phyloP scores from a whole-genome alignment of 148 eudicot genomes.

The Rhododendron mucronatum region DNA sequence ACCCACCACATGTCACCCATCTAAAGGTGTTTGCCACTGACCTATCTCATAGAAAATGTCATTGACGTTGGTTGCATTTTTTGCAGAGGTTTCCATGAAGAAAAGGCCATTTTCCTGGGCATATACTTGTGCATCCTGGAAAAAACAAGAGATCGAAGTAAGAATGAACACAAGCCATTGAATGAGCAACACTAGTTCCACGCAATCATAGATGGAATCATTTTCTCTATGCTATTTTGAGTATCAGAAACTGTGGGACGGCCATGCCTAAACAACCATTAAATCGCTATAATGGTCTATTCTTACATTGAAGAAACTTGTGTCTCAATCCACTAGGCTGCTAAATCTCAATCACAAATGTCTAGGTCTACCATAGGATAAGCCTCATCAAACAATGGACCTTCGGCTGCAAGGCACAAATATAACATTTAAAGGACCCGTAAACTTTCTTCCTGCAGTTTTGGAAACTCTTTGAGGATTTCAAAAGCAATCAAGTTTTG shows the following conservation, averaged over 20 bases:
- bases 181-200: not conserved
- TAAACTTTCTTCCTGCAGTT: not conserved
- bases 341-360: not conserved
- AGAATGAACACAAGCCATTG: not conserved
- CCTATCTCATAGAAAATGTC: constrained; percentile 42
- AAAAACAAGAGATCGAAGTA: not conserved
- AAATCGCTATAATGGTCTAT: not conserved
- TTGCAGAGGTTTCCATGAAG: constrained; percentile 50
- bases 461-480: not conserved
- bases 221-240: not conserved
- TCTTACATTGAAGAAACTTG: not conserved
- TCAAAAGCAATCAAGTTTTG: not conserved
- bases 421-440: not conserved
- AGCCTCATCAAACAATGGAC: not conserved
- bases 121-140: constrained; percentile 39
- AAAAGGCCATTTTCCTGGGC: constrained; percentile 46
- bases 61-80: constrained; percentile 39
- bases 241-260: not conserved
- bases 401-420: not conserved
- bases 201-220: not conserved
- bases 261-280: not conserved
- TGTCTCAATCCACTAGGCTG: not conserved
- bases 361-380: not conserved
- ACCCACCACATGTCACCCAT: not conserved
- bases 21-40: not conserved